A percentile compares a stretch with the other conserved stretches of the same genome.
Conservation (phyloP, 768 basidiomycete species). For the Tylopilus felleus region DNA sequence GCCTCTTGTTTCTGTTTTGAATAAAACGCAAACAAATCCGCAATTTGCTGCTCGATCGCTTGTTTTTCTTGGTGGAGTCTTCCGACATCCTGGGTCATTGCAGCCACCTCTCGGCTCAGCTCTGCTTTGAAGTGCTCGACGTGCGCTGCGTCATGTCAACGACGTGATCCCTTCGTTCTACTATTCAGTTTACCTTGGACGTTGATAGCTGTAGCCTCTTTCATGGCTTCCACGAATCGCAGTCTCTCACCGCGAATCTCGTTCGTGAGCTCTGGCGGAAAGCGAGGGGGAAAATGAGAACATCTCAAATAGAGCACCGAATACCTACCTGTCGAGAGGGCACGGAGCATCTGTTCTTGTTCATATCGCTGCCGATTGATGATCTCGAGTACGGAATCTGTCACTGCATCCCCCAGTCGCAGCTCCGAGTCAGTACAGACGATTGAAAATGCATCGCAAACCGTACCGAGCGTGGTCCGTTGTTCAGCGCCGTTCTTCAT, state of each 20-base stretch:
- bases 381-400: conserved; percentile 54
- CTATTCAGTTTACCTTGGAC: conserved; percentile 55
- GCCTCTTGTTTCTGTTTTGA: conserved; percentile 56
- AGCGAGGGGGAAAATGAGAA: not conserved
- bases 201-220: conserved; percentile 86
- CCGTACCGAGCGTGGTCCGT: conserved; percentile 38
- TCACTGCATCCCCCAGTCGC: conserved; percentile 37
- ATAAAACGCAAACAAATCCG: conserved; percentile 70
- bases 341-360: conserved; percentile 66
- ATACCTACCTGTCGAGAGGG: conserved; percentile 57
- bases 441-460: conserved; percentile 8
- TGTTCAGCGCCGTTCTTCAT: conserved; percentile 38
- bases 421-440: conserved; percentile 8
- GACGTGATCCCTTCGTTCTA: not conserved
- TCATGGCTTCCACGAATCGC: conserved; percentile 93
- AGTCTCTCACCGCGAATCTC: conserved; percentile 86
- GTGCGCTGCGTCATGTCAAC: conserved; percentile 50
- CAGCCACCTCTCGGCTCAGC: conserved; percentile 67
- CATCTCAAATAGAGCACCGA: not conserved
- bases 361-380: conserved; percentile 70
- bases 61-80: conserved; percentile 65
- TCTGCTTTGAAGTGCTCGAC: conserved; percentile 87
- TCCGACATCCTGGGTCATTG: conserved; percentile 71
- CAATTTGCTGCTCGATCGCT: conserved; percentile 64
- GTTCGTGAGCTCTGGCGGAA: conserved; percentile 60